Base-by-base conservation (phyloP, 371 early-diverging fungal genomes). In the Mortierella sp. region DNA sequence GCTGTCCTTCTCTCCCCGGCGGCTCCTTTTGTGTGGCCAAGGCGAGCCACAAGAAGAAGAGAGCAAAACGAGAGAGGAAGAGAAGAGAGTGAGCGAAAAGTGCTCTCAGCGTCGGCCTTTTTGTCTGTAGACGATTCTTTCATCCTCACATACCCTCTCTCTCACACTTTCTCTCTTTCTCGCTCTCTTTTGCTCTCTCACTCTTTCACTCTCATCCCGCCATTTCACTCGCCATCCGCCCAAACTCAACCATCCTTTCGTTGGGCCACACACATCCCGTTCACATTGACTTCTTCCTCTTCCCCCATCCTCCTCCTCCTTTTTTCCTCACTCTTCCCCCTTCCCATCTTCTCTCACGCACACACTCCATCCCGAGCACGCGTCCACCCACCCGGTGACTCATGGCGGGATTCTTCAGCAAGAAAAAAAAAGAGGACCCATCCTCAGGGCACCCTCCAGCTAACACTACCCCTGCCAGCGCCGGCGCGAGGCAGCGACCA, bases 341-440 rank as follows among this genome's bases (percentile, higher is more conserved):
- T 43, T 21, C 60, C 4, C 60, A 7, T 21, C 9, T 2, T 21
- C 60, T 2, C 14, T 21, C 26, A 44, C n/a, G n/a, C n/a, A n/a
- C n/a, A 60, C 37, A 46, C 60, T 21, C 23, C n/a, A 23, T 28
- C n/a, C n/a, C n/a, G n/a, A n/a, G n/a, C n/a, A n/a, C n/a, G n/a
- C n/a, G n/a, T n/a, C n/a, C n/a, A n/a, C n/a, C n/a, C n/a, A n/a
- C n/a, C n/a, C n/a, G n/a, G n/a, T n/a, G n/a, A n/a, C n/a, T n/a
- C 56, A 64, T 75, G 68, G 64, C 60, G 21, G 62, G 62, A 16
- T 55, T 73, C 28, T 73, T 73, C 52, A 64, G 64, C 19, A 65
- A 15, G 25, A 73, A 73, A 61, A 73, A 73, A 26, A 68, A 73
- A 30, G 74, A 73, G 44, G 68, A 67, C 23, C 44, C 74, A 46